phyloP scores from a whole-genome alignment of 441 rosid genomes.

The Corymbia citriodora region DNA sequence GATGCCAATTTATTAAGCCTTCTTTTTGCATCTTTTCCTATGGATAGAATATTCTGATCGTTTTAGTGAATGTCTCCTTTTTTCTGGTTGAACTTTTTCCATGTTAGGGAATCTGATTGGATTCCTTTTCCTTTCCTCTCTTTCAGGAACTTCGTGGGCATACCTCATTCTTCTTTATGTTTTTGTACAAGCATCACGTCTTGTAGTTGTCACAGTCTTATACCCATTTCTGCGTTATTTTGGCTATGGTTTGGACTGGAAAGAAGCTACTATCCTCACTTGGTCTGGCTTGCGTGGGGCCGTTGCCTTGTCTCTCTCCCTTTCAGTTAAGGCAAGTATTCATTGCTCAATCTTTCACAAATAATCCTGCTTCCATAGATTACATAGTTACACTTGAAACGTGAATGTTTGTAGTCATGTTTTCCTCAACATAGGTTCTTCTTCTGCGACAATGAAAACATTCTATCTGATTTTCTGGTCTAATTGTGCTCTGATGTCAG shows the following conservation, averaged over 20 bases:
- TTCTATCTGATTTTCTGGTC: not conserved
- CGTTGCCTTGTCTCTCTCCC: slow-evolving; percentile 83
- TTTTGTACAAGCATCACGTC: slow-evolving; percentile 65
- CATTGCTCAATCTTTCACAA: not conserved
- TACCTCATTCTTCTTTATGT: slow-evolving; percentile 68
- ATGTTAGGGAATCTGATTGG: not conserved
- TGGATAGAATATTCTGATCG: not conserved
- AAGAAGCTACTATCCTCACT: slow-evolving; percentile 72
- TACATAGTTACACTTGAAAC: not conserved
- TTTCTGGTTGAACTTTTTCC: not conserved
- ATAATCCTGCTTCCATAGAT: not conserved
- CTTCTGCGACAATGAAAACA: not conserved
- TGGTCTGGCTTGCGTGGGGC: slow-evolving; percentile 98
- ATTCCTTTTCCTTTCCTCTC: not conserved
- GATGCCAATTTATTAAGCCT: not conserved
- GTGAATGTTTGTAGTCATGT: not conserved
- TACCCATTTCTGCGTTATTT: slow-evolving; percentile 54
- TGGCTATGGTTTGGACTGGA: slow-evolving; percentile 96
- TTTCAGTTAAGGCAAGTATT: slow-evolving; percentile 82
- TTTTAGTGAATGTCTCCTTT: not conserved
- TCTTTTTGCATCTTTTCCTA: not conserved
- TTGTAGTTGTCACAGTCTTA: slow-evolving; percentile 57
- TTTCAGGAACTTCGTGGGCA: slow-evolving; percentile 69
- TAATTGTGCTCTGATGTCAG: not conserved
- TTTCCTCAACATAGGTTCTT: not conserved